Percentiles rank a stretch among this genome's conserved stretches.
These are phyloP conservation scores for Chaetomium sp. DNA, from an alignment of 2,329 filamentous ascomycete genomes.

Conservation along the genomic window DNA sequence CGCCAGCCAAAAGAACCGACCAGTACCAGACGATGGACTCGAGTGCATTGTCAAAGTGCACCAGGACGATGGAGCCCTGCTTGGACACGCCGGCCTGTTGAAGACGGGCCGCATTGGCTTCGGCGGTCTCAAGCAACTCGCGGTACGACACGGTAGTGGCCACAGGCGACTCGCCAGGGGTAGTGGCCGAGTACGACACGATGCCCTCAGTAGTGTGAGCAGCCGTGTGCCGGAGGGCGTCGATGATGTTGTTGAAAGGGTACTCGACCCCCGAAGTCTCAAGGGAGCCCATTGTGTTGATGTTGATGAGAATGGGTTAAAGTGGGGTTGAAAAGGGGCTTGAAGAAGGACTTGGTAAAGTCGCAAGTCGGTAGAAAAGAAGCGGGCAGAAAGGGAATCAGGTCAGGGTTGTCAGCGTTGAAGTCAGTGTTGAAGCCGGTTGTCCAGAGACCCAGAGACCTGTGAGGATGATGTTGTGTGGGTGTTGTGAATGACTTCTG, in stretches of 20 bases:
- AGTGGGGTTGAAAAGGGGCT: not conserved
- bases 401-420: too few species aligned
- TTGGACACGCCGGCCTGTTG: not conserved
- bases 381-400: too few species aligned
- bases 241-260: slow-evolving; percentile 9
- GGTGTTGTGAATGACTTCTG: too few species aligned
- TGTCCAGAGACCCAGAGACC: too few species aligned
- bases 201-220: slow-evolving; percentile 5
- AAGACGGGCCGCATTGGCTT: slow-evolving; percentile 4
- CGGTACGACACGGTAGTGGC: slow-evolving; percentile 5
- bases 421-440: too few species aligned
- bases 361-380: too few species aligned
- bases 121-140: slow-evolving; percentile 6
- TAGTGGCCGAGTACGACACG: slow-evolving; percentile 1
- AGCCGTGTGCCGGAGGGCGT: slow-evolving; percentile 5
- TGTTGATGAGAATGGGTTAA: not conserved
- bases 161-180: not conserved
- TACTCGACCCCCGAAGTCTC: slow-evolving; percentile 1
- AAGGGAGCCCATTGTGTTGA: slow-evolving; percentile 3
- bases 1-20: slow-evolving; percentile 20
- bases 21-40: slow-evolving; percentile 26
- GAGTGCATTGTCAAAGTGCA: slow-evolving; percentile 23
- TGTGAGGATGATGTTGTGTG: too few species aligned
- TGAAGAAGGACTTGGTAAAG: too few species aligned
- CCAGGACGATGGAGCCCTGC: slow-evolving; percentile 11